Conservation (phyloP, 2,329 filamentous ascomycete species). For the Colletotrichum melonis region DNA sequence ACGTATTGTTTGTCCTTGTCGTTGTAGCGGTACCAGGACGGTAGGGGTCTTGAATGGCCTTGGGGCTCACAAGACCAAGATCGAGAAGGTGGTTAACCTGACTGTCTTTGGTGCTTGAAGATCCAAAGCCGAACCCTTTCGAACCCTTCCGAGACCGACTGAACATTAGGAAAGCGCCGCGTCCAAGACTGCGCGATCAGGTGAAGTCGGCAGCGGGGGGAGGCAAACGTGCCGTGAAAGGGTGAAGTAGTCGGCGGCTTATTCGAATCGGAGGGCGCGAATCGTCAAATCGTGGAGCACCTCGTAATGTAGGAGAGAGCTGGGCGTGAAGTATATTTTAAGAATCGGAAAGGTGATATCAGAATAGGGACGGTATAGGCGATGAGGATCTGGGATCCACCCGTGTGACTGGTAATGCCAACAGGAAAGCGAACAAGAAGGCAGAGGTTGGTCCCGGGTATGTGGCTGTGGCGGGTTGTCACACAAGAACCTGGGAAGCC, state of each 20-base stretch:
- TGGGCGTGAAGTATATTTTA: slow-evolving; percentile 31
- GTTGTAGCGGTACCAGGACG: slow-evolving; percentile 34
- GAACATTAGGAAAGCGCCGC: slow-evolving; percentile 29
- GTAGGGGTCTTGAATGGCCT: slow-evolving; percentile 29
- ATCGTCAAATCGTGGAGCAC: slow-evolving; percentile 17
- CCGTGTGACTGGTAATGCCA: slow-evolving; percentile 23
- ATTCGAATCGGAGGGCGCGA: slow-evolving; percentile 20
- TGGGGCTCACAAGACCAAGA: slow-evolving; percentile 34
- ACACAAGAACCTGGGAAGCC: slow-evolving; percentile 33
- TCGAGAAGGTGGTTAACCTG: slow-evolving; percentile 32
- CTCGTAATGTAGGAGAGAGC: slow-evolving; percentile 11
- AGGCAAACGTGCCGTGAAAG: not conserved
- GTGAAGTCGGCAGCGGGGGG: not conserved
- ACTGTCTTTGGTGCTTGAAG: slow-evolving; percentile 29
- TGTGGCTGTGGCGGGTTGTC: slow-evolving; percentile 33
- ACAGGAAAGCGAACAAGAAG: slow-evolving; percentile 21
- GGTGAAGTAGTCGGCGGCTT: not conserved
- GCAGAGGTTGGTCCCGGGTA: slow-evolving; percentile 24
- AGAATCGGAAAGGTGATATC: slow-evolving; percentile 20
- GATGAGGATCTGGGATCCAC: slow-evolving; percentile 32
- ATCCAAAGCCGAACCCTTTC: slow-evolving; percentile 35
- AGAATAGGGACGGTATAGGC: slow-evolving; percentile 25
- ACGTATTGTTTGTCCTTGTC: slow-evolving; percentile 25
- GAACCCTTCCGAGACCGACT: slow-evolving; percentile 33
- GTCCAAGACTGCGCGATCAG: not conserved